These are phyloP conservation scores for Kockovaella imperatae DNA, from an alignment of 768 basidiomycete genomes.

Conservation along the genomic window DNA sequence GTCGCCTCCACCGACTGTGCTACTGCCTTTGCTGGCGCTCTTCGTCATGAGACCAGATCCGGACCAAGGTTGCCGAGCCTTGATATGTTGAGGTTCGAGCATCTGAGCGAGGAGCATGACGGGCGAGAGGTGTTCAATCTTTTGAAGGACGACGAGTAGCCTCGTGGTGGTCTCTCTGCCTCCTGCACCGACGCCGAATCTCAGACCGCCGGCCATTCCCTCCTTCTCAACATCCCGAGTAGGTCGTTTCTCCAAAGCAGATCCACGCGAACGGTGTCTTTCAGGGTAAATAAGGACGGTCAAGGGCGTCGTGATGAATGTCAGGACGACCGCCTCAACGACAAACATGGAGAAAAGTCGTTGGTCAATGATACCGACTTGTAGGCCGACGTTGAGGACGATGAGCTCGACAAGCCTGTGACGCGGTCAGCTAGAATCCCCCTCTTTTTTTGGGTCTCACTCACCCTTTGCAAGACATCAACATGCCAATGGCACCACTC, in stretches of 20 bases:
- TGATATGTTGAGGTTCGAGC: conserved; percentile 50
- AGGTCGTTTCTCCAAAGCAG: neutral
- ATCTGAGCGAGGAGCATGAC: conserved; percentile 87
- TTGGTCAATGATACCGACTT: conserved; percentile 56
- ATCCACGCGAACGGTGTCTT: conserved; percentile 48
- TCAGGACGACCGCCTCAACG: conserved; percentile 60
- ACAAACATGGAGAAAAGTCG: conserved; percentile 86
- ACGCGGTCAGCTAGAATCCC: conserved; percentile 22
- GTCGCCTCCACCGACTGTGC: conserved; percentile 13
- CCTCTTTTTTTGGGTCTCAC: conserved; percentile 45
- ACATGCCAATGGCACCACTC: conserved; percentile 67
- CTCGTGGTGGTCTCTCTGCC: conserved; percentile 48
- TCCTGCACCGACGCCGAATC: conserved; percentile 9
- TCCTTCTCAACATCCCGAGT: neutral
- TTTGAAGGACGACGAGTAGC: conserved; percentile 81
- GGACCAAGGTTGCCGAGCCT: neutral
- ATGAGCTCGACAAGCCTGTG: conserved; percentile 71
- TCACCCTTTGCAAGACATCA: conserved; percentile 88
- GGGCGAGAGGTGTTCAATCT: conserved; percentile 76
- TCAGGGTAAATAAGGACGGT: conserved; percentile 69
- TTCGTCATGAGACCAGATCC: neutral
- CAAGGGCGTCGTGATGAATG: conserved; percentile 77
- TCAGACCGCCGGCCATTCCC: neutral
- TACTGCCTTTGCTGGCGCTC: conserved; percentile 1
- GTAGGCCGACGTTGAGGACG: conserved; percentile 78